Conservation (phyloP, 2,329 filamentous ascomycete species). For the Hypoxylon sp. region DNA sequence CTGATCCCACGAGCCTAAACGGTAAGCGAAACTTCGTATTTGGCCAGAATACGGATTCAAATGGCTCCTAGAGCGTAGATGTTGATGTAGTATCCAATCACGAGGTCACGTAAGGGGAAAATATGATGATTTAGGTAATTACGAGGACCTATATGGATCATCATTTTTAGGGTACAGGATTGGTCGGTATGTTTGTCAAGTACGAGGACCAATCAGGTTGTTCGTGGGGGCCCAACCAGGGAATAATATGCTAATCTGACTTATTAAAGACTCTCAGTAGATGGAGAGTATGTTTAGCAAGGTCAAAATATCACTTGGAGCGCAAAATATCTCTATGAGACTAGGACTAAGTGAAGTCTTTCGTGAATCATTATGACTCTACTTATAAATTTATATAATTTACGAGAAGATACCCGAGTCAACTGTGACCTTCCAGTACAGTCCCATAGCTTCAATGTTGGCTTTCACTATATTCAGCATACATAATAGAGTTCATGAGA, state of each 20-base stretch:
- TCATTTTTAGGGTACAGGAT: background rate
- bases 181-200: background rate
- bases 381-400: too few species aligned
- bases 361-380: too few species aligned
- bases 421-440: too few species aligned
- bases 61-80: background rate
- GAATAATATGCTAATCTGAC: background rate
- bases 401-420: too few species aligned
- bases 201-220: conserved; percentile 2
- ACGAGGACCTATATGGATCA: background rate
- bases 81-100: background rate
- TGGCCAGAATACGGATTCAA: conserved; percentile 11
- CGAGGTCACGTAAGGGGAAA: background rate
- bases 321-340: too few species aligned
- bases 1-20: conserved; percentile 8
- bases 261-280: background rate
- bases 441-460: background rate
- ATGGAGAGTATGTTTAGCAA: background rate
- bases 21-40: conserved; percentile 14
- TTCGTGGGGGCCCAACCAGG: background rate
- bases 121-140: background rate
- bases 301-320: too few species aligned
- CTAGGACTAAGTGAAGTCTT: too few species aligned
- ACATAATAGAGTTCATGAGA: background rate
- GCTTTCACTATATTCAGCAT: background rate